Base-by-base conservation (phyloP, 2,329 filamentous ascomycete genomes). In the Fusarium sp. region DNA sequence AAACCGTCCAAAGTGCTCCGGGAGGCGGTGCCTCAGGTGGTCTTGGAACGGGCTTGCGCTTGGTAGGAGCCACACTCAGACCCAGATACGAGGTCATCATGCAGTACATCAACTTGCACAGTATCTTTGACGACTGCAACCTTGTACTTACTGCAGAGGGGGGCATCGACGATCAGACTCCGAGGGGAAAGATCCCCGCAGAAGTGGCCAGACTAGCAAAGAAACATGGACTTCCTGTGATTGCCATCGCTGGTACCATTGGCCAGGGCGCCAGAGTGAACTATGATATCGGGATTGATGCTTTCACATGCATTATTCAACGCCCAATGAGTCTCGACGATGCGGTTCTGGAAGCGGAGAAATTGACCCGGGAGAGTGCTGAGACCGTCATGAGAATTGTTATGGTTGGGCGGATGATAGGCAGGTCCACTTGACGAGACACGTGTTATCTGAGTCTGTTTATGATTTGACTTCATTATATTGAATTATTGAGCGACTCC, bases 101-200 rank as follows among this genome's bases (percentile, higher is more conserved):
- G 75, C 84, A 87, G 66, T 88, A 87, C 72, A 85, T 88, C 54
- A 82, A 84, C 58, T 78, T 88, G 35, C 82, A 85, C 45, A 79
- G 79, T 6, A 80, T 87, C 8, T 85, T 89, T 60, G 81, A 84
- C 20, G 77, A 83, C 35, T 87, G 85, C 70, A 84, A 89, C 65
- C 81, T 89, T 13, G 85, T 88, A 1, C 81, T 89, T 70, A 89
- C 87, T 1, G 87, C 86, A 4, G 87, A 89, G 73, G 87, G 87
- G 2, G 85, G 85, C 15, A 82, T 89, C 22, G 87, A 89, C 70
- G 82, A 83, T 51, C 87, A 88, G 70, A 87, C 86, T 1, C 84
- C 86, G 1, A 80, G 82, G 48, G 87, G 87, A 5, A 89, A 89
- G 75, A 87, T 89, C 70, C 87, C 87, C 14, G 86, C 84, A 7